Evolutionary conservation across 2,329 filamentous ascomycete species (phyloP), one percentile per base, ranked within the genome.

Genomic region (Talaromyces atroroseus): DNA sequence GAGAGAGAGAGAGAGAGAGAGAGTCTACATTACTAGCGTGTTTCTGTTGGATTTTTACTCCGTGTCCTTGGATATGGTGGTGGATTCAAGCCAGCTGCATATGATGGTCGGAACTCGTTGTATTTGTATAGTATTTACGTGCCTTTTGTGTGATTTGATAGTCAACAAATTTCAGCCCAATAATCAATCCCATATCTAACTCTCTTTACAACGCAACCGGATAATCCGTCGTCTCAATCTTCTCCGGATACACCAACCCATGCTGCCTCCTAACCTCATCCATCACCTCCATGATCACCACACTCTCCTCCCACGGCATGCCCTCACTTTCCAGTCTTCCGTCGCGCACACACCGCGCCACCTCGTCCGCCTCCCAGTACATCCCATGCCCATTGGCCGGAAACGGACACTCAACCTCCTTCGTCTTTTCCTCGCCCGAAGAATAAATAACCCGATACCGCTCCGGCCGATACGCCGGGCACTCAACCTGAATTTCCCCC

Each of bases 331-430:
- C 86, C 65, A 86, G 81, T 73, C 84, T 84, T 21, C 90, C 89
- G 68, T 94, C 90, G 45, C 87, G 79, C 57, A 95, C 68, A 62
- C 87, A 89, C 47, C 85, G 79, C 26, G 86, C 89, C 61, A 83
- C 87, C 76, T 90, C 89, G 69, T 92, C 89, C 1, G 89, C 89
- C 71, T 92, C 88, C 87, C 87, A 92, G 75, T 90, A 94, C 89
- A 95, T 94, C 50, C 90, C 90, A 61, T 90, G 86, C 11, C 89
- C 90, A 63, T 78, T 73, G 14, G 78, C 80, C 26, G 83, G 82
- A 57, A 81, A 74, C 12, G 67, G 64, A 53, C 63, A 66, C 46
- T 72, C 69, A 63, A 74, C 67, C 42, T 75, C 68, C 14, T 11
- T 29, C 6, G 16, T 12, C 11, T 36, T 6, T 36, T 36, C 16